phyloP scores from a whole-genome alignment of 2,329 filamentous ascomycete species.

The Microsporum ferrugineum region DNA sequence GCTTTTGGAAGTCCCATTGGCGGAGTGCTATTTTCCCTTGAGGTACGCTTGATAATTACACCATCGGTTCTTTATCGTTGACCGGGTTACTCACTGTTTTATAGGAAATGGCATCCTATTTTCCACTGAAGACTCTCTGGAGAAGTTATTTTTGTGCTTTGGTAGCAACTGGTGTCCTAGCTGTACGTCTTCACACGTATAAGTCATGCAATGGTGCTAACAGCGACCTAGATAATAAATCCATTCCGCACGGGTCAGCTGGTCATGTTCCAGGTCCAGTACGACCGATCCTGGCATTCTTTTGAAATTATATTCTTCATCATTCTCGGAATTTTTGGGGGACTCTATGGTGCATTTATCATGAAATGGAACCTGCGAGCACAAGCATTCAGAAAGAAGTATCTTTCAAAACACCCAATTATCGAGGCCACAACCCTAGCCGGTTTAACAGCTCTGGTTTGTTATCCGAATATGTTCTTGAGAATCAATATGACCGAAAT shows the following conservation, averaged over 20 bases:
- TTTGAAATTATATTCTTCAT: constrained; percentile 93
- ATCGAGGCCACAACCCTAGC: constrained; percentile 78
- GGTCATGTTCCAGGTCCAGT: constrained; percentile 97
- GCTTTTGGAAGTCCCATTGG: constrained; percentile 97
- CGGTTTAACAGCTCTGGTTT: constrained; percentile 74
- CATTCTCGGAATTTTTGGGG: constrained; percentile 82
- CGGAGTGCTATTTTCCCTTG: constrained; percentile 87
- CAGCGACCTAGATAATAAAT: constrained; percentile 61
- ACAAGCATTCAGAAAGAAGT: constrained; percentile 88
- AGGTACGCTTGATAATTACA: constrained; percentile 36
- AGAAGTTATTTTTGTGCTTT: constrained; percentile 95
- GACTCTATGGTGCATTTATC: constrained; percentile 88
- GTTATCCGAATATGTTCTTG: constrained; percentile 90
- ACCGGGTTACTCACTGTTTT: constrained; percentile 10
- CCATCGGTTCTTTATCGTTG: not conserved
- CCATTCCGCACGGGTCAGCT: constrained; percentile 93
- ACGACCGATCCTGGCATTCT: constrained; percentile 94
- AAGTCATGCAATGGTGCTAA: constrained; percentile 5
- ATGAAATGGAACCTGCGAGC: constrained; percentile 94
- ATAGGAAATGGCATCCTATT: constrained; percentile 86
- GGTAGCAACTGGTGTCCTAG: constrained; percentile 82
- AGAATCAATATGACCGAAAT: constrained; percentile 98
- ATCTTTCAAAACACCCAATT: constrained; percentile 71
- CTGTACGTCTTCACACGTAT: constrained; percentile 36
- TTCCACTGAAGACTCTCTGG: constrained; percentile 95